Conservation (phyloP, 148 eudicot genomes). For the Silene uniflora region DNA sequence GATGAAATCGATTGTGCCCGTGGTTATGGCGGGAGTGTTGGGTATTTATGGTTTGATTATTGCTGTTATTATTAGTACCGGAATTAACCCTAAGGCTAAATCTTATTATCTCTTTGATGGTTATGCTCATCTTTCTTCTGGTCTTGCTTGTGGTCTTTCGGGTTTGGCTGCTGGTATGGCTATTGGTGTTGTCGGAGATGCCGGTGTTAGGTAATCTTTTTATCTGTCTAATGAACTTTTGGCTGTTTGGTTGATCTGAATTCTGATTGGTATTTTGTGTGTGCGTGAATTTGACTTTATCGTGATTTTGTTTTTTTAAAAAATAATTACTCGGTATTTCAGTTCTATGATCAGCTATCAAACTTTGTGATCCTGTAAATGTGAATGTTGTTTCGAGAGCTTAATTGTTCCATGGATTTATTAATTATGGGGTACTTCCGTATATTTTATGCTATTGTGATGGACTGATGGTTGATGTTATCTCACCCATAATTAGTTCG, state of each 20-base stretch:
- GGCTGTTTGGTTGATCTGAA: not conserved
- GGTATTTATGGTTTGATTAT: conserved; percentile 78
- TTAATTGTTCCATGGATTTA: not conserved
- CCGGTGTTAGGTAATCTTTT: conserved; percentile 61
- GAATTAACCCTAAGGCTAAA: conserved; percentile 78
- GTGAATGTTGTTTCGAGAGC: not conserved
- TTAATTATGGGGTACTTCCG: not conserved
- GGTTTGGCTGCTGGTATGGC: conserved; percentile 85
- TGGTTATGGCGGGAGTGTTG: conserved; percentile 84
- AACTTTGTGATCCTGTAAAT: not conserved
- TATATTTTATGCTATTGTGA: not conserved
- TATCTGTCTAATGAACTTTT: not conserved
- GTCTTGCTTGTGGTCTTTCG: conserved; percentile 79
- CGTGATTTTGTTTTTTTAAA: not conserved
- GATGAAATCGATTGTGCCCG: conserved; percentile 82
- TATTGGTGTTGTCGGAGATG: conserved; percentile 75
- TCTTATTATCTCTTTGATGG: conserved; percentile 68
- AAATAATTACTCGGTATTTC: no score
- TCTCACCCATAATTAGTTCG: not conserved
- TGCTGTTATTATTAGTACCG: conserved; percentile 78
- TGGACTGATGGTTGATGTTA: not conserved
- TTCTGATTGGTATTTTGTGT: not conserved
- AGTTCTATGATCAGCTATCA: not conserved
- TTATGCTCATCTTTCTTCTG: conserved; percentile 73
- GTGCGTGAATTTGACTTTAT: not conserved